Conservation (phyloP, 352 stramenopile genomes). For the Phytophthora ohioensis region DNA sequence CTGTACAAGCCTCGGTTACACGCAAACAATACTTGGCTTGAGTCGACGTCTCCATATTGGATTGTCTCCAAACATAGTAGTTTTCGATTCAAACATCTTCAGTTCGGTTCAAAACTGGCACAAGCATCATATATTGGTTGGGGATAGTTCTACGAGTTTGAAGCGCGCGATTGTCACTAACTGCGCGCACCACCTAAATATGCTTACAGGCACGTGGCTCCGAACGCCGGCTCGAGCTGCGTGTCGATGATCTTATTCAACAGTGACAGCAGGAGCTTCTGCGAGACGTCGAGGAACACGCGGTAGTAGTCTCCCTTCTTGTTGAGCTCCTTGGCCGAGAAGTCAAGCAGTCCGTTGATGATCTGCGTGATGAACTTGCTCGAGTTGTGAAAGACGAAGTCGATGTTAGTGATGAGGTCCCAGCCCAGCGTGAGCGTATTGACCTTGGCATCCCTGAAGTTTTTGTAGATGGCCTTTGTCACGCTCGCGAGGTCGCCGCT, state of each 20-base stretch:
- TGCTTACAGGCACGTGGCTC: conserved; percentile 50
- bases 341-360: conserved; percentile 56
- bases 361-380: conserved; percentile 50
- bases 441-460: conserved; percentile 52
- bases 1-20: too few relatives aligned
- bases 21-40: too few relatives aligned
- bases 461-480: conserved; percentile 43
- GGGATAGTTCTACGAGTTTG: neutral
- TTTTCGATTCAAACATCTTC: too few relatives aligned
- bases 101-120: conserved; percentile 1
- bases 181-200: conserved; percentile 19
- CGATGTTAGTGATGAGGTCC: conserved; percentile 53
- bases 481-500: conserved; percentile 33
- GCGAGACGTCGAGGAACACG: conserved; percentile 43
- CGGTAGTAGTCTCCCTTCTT: conserved; percentile 69
- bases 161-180: too few relatives aligned
- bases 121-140: conserved; percentile 13
- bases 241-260: conserved; percentile 60
- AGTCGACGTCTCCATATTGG: too few relatives aligned
- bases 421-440: conserved; percentile 43
- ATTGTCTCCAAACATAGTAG: too few relatives aligned
- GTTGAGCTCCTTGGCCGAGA: conserved; percentile 60
- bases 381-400: conserved; percentile 55
- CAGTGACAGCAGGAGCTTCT: conserved; percentile 55
- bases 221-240: conserved; percentile 58